Evolutionary conservation across 2,329 filamentous ascomycete species (phyloP), one percentile per base, ranked within the genome.

Genomic region (Cordyceps cicadae): DNA sequence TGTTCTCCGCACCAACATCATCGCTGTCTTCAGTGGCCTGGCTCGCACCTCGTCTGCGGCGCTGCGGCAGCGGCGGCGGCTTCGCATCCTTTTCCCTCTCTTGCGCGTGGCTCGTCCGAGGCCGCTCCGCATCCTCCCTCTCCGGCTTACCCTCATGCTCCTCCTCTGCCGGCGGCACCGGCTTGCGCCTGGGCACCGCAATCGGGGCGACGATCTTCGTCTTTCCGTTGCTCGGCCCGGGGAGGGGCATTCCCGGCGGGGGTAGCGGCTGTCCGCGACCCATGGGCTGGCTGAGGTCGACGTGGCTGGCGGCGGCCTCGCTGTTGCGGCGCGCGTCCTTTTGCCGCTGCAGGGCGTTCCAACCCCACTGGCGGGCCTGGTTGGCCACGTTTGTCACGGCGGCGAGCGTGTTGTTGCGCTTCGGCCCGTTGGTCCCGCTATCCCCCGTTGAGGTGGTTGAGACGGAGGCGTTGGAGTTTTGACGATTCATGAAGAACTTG

Each of bases 201-300:
- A 79, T 81, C 17, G 81, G 77, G 53, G 80, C 81, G 49, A 81
- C 81, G 50, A 82, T 81, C 68, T 82, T 84, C 7, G 83, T 80
- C 61, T 78, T 81, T 59, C 79, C 82, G 41, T 86, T 83, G 1
- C 87, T 87, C 48, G 79, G 83, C 2, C 72, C 69, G 5, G 92
- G 91, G 1, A 96, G 79, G 3, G 92, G 91, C 50, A 82, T 86
- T 2, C 91, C 92, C 2, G 88, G 89, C 9, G 91, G 90, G 52
- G 90, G 91, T 19, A 96, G 77, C 1, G 91, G 91, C 66, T 88
- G 87, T 0, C 91, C 91, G 45, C 91, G 83, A 1, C 92, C 92
- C 77, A 95, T 91, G 2, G 91, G 91, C 66, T 90, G 83, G 64
- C 71, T 74, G 62, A 82, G 65, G 74, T 84, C 71, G 63, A 84